These are phyloP conservation scores for Verticillium dahliae DNA, from an alignment of 2,329 filamentous ascomycete species.

Conservation along the genomic window DNA sequence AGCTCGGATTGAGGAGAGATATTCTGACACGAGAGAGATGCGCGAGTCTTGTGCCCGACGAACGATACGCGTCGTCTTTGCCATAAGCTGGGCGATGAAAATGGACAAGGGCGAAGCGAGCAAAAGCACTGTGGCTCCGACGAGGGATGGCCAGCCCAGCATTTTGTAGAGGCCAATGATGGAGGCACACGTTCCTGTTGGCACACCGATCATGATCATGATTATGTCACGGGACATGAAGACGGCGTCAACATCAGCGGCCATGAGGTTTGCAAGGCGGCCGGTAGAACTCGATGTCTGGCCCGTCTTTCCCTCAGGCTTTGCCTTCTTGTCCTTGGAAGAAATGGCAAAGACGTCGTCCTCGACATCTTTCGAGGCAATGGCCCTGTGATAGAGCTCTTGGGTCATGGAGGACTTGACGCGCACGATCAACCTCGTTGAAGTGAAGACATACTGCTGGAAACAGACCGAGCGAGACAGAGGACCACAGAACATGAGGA, in stretches of 20 bases:
- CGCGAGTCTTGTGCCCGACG: slow-evolving; percentile 49
- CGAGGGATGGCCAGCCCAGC: slow-evolving; percentile 48
- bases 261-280: slow-evolving; percentile 50
- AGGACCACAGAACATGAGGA: slow-evolving; percentile 46
- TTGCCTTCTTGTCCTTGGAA: slow-evolving; percentile 12
- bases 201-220: slow-evolving; percentile 35
- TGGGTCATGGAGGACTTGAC: slow-evolving; percentile 51
- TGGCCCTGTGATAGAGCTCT: slow-evolving; percentile 49
- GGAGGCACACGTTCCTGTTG: slow-evolving; percentile 39
- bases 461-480: slow-evolving; percentile 40
- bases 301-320: slow-evolving; percentile 18
- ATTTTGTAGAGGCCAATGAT: slow-evolving; percentile 47
- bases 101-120: slow-evolving; percentile 42
- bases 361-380: slow-evolving; percentile 50
- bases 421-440: slow-evolving; percentile 49
- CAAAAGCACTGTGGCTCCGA: slow-evolving; percentile 42
- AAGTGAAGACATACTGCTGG: slow-evolving; percentile 52
- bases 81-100: slow-evolving; percentile 42
- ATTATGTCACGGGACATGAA: slow-evolving; percentile 45
- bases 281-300: slow-evolving; percentile 36
- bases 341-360: slow-evolving; percentile 39
- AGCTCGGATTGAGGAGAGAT: slow-evolving; percentile 48
- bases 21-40: slow-evolving; percentile 52
- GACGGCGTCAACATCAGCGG: slow-evolving; percentile 50
- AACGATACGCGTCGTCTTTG: slow-evolving; percentile 39